Percentiles rank a stretch among this genome's conserved stretches.
Conservation (phyloP, 768 basidiomycete genomes). For the Phanerochaete carnosa region DNA sequence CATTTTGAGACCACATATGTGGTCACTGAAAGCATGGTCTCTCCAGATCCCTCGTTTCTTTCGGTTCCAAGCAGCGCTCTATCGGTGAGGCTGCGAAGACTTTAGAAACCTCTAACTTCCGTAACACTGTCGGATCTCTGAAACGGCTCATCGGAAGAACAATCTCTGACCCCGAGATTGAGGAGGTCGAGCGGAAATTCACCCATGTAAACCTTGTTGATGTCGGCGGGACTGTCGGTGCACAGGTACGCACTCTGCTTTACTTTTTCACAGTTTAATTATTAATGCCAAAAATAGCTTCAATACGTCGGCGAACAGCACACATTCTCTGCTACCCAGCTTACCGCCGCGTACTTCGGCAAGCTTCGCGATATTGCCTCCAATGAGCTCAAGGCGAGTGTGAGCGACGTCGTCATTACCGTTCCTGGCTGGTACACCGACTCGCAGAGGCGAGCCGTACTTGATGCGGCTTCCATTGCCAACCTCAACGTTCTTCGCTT, state of each 20-base stretch:
- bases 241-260: slow-evolving; percentile 57
- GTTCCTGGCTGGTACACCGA: slow-evolving; percentile 98
- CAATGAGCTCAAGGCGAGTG: slow-evolving; percentile 78
- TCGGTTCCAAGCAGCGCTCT: slow-evolving; percentile 85
- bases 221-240: slow-evolving; percentile 77
- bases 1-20: background rate
- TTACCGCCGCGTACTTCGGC: slow-evolving; percentile 87
- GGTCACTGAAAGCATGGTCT: background rate
- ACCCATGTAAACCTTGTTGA: slow-evolving; percentile 87
- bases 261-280: slow-evolving; percentile 2
- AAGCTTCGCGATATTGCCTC: slow-evolving; percentile 87
- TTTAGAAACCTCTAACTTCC: slow-evolving; percentile 96
- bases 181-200: slow-evolving; percentile 85
- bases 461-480: slow-evolving; percentile 88
- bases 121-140: slow-evolving; percentile 91
- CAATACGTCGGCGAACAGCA: slow-evolving; percentile 81
- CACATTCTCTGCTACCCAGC: slow-evolving; percentile 83
- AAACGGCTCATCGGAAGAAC: slow-evolving; percentile 89
- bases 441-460: slow-evolving; percentile 82
- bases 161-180: slow-evolving; percentile 75
- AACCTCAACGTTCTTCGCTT: slow-evolving; percentile 89
- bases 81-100: slow-evolving; percentile 97
- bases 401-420: slow-evolving; percentile 92
- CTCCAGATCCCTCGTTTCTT: slow-evolving; percentile 86
- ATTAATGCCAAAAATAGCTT: slow-evolving; percentile 50